Conservation (phyloP, 805 yeast genomes). For the Ogataea paradorogensis region DNA sequence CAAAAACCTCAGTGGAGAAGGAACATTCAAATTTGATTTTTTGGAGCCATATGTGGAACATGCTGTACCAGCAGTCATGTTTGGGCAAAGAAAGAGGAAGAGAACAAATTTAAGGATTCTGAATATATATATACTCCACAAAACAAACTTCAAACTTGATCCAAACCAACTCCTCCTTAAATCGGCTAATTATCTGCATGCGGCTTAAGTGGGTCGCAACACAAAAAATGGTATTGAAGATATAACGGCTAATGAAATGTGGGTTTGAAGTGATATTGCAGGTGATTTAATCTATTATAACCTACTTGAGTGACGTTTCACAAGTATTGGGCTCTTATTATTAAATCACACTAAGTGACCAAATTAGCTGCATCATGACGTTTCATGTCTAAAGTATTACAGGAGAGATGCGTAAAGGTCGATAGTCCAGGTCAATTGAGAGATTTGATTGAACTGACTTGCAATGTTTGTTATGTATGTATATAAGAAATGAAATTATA, state of each 20-base stretch:
- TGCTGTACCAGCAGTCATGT: slow-evolving; percentile 10
- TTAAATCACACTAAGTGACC: not conserved
- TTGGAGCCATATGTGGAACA: not conserved
- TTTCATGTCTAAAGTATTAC: slow-evolving; percentile 2
- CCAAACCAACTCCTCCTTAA: slow-evolving; percentile 5
- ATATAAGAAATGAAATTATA: no score
- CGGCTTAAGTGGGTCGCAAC: not conserved
- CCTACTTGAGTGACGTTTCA: not conserved
- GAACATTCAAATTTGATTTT: not conserved
- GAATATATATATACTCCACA: slow-evolving; percentile 8
- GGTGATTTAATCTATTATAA: not conserved
- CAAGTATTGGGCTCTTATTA: no score
- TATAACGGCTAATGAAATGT: not conserved
- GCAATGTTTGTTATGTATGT: no score
- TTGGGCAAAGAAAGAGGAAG: not conserved
- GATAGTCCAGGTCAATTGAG: not conserved
- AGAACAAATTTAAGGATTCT: not conserved
- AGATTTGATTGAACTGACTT: no score
- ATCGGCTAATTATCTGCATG: slow-evolving; percentile 7
- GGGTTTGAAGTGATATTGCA: not conserved
- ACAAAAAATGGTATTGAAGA: not conserved
- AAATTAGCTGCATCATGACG: not conserved
- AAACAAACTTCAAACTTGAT: slow-evolving; percentile 12
- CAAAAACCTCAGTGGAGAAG: slow-evolving; percentile 3
- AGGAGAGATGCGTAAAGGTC: not conserved